phyloP scores from a whole-genome alignment of 176 grass and related monocot genomes.

The Poa pratensis region DNA sequence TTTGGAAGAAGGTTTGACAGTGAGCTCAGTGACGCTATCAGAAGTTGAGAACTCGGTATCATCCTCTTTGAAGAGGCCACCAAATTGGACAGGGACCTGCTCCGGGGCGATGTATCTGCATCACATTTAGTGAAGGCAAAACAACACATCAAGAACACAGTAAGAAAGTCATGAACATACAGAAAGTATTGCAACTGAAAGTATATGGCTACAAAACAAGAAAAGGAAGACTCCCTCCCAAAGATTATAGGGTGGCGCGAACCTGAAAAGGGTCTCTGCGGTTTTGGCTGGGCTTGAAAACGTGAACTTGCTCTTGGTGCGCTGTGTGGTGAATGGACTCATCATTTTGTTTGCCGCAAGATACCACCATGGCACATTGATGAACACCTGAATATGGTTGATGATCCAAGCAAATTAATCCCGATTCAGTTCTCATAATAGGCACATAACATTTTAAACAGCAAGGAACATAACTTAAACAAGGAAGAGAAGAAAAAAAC shows the following conservation, averaged over 20 bases:
- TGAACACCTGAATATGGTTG: slow-evolving; percentile 66
- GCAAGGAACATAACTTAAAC: not conserved
- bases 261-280: slow-evolving; percentile 92
- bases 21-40: slow-evolving; percentile 70
- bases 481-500: not conserved
- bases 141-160: not conserved
- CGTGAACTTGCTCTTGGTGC: slow-evolving; percentile 97
- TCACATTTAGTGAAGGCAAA: not conserved
- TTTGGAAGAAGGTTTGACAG: slow-evolving; percentile 82
- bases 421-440: not conserved
- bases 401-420: slow-evolving; percentile 25
- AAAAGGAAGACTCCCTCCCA: not conserved
- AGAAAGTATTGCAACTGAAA: not conserved
- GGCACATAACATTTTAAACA: not conserved
- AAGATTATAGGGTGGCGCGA: not conserved
- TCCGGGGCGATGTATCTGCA: slow-evolving; percentile 81
- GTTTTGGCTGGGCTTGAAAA: slow-evolving; percentile 77
- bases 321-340: slow-evolving; percentile 89
- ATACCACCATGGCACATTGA: slow-evolving; percentile 99
- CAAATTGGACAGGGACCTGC: slow-evolving; percentile 87
- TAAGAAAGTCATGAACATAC: not conserved
- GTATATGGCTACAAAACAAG: not conserved
- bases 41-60: slow-evolving; percentile 85
- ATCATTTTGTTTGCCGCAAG: slow-evolving; percentile 80
- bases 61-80: slow-evolving; percentile 70